Conservation (phyloP, 2,329 filamentous ascomycete genomes). For the Helotiales sp. region DNA sequence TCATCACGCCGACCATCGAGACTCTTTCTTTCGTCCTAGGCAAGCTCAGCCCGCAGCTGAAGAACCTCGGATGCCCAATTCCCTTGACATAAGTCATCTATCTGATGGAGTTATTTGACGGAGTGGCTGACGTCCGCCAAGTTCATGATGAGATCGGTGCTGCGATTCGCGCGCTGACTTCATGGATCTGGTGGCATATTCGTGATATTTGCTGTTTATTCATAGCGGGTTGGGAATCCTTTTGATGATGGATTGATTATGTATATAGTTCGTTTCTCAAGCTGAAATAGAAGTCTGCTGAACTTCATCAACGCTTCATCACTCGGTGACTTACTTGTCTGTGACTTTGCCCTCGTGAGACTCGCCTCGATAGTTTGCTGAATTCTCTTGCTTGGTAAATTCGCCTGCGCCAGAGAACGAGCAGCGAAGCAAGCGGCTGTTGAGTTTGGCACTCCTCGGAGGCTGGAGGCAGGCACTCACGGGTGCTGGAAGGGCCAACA, state of each 20-base stretch:
- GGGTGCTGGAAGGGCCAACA: no score
- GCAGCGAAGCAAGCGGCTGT: no score
- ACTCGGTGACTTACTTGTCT: no score
- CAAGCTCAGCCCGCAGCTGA: conserved; percentile 42
- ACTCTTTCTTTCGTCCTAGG: conserved; percentile 35
- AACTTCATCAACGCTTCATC: no score
- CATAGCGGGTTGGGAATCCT: conserved; percentile 1
- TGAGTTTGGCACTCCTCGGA: no score
- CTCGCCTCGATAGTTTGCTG: no score
- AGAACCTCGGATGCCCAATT: conserved; percentile 47
- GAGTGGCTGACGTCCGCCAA: no score
- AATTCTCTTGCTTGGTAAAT: no score
- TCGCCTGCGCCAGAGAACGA: no score
- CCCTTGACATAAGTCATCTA: conserved; percentile 23
- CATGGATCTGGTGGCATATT: neutral
- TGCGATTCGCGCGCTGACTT: neutral
- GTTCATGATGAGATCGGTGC: neutral
- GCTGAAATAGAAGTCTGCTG: conserved; percentile 24
- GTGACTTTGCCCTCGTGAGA: no score
- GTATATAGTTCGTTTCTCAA: conserved; percentile 23
- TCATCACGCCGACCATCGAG: conserved; percentile 46
- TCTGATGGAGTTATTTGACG: no score
- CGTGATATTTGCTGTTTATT: neutral
- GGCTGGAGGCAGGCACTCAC: no score
- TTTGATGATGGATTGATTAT: conserved; percentile 14